Evolutionary conservation across 1,284 basidiomycete species (phyloP), one percentile per base, ranked within the genome.

Genomic region (Puccinia triticina): DNA sequence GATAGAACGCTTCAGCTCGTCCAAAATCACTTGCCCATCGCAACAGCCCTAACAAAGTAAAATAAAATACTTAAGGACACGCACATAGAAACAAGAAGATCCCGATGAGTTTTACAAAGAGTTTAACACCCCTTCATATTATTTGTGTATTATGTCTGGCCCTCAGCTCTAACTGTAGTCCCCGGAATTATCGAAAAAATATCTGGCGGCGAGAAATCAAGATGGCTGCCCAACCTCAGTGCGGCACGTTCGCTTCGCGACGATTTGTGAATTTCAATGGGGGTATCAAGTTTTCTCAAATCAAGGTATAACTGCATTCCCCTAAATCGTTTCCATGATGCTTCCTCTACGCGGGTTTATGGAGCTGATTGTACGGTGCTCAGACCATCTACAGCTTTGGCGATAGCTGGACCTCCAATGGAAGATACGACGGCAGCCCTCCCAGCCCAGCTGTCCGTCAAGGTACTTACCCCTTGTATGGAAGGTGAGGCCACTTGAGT

Each of bases 301-400:
- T 77, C 59, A 77, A 77, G 61, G 75, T 77, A 32, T 0, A n/a
- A 14, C n/a, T n/a, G n/a, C 5, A 29, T 21, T 59, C 57, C 8
- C 5, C 7, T 21, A 59, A n/a, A 23, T 8, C 21, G 10, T 59
- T 21, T 59, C n/a, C 57, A 59, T 29, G 23, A 5, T 7, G 21
- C 57, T 59, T 26, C 14, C 10, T 55, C 18, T 26, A 64, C 23
- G 53, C 23, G 18, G 5, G 18, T 55, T 16, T 8, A 55, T 55
- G 53, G 61, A 64, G 61, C 18, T 64, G n/a, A 55, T 37, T 23
- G 29, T 37, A 3, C n/a, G 11, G 4, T 72, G 3, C 23, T 21
- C 26, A 78, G 77, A 78, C 48, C 1, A 78, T 78, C 14, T 78
- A 67, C 48, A 67, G 61, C 26, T 78, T 78, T n/a, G 77, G 77